A percentile compares a stretch with the other conserved stretches of the same genome.
Evolutionary conservation across 805 yeast genomes (phyloP).

Genomic region (Ogataea dorogensis): DNA sequence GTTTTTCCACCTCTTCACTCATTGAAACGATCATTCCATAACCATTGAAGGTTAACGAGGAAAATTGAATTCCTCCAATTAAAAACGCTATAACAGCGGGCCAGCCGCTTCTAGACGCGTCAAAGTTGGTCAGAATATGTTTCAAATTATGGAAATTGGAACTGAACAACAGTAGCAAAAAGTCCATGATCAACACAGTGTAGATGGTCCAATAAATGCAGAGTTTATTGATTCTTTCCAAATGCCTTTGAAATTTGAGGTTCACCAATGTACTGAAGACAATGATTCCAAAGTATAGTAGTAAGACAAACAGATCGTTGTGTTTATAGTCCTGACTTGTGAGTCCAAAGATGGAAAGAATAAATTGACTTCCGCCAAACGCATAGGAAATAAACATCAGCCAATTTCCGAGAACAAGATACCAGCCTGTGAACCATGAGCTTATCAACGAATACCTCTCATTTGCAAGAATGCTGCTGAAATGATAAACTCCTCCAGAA

Average conservation of each 20-base stretch:
- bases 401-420: slow-evolving; percentile 71
- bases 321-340: slow-evolving; percentile 57
- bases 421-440: slow-evolving; percentile 82
- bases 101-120: slow-evolving; percentile 75
- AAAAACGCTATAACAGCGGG: slow-evolving; percentile 67
- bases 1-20: slow-evolving; percentile 76
- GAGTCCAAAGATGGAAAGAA: slow-evolving; percentile 64
- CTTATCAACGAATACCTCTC: slow-evolving; percentile 53
- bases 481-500: slow-evolving; percentile 74
- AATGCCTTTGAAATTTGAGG: slow-evolving; percentile 53
- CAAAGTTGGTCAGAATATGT: slow-evolving; percentile 63
- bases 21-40: slow-evolving; percentile 79
- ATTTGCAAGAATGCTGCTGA: slow-evolving; percentile 67
- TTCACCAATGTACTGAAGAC: slow-evolving; percentile 62
- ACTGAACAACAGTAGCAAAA: slow-evolving; percentile 57
- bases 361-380: slow-evolving; percentile 74
- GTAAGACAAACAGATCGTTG: slow-evolving; percentile 53
- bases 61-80: slow-evolving; percentile 78
- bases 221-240: slow-evolving; percentile 62
- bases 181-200: slow-evolving; percentile 66
- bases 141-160: slow-evolving; percentile 56
- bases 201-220: slow-evolving; percentile 77
- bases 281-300: slow-evolving; percentile 56
- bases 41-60: slow-evolving; percentile 77
- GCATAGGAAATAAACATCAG: slow-evolving; percentile 71